Conservation (phyloP, 441 rosid genomes). For the California macrophylla region DNA sequence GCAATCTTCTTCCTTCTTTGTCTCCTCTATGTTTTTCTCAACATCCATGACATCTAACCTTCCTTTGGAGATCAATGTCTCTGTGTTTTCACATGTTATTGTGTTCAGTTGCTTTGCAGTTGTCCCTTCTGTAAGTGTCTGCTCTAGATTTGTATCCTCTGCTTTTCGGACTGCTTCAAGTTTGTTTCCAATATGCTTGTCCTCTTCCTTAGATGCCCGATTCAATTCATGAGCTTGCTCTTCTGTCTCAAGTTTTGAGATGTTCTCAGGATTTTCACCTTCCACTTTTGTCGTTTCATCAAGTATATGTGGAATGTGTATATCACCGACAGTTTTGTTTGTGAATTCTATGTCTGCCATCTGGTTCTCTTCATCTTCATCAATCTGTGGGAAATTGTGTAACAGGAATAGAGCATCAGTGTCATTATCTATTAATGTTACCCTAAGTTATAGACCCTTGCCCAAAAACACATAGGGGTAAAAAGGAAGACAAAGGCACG, state of each 20-base stretch:
- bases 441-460: not conserved
- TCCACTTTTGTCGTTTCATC: conserved; percentile 18
- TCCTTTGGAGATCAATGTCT: conserved; percentile 16
- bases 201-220: conserved; percentile 15
- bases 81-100: conserved; percentile 17
- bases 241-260: conserved; percentile 18
- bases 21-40: conserved; percentile 12
- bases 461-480: not conserved
- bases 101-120: conserved; percentile 17
- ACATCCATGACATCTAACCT: conserved; percentile 11
- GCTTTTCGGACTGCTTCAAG: conserved; percentile 16
- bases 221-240: conserved; percentile 23
- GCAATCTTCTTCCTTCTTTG: conserved; percentile 19
- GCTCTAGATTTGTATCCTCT: conserved; percentile 13
- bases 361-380: conserved; percentile 15
- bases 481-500: not conserved
- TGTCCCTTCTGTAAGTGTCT: conserved; percentile 11
- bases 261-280: conserved; percentile 5
- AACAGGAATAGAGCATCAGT: conserved; percentile 9
- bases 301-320: conserved; percentile 9
- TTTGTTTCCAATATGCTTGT: conserved; percentile 18
- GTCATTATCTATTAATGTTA: not conserved
- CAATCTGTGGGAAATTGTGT: conserved; percentile 20
- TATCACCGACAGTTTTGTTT: conserved; percentile 14
- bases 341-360: conserved; percentile 16